Conservation (phyloP, 73 alveolate genomes). For the Paramecium biaurelia region DNA sequence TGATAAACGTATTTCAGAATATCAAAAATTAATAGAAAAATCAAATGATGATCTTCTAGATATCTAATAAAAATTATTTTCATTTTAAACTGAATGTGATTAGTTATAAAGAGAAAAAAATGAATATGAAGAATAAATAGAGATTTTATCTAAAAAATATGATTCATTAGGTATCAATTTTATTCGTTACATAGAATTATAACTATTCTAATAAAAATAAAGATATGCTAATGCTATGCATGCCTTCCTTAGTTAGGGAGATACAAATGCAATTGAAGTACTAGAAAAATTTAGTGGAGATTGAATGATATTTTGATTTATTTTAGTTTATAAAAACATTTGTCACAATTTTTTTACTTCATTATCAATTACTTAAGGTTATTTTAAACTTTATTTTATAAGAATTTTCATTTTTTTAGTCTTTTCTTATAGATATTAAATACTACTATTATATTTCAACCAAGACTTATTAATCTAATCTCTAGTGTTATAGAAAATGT, state of each 20-base stretch:
- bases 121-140: not conserved
- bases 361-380: too few species aligned
- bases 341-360: not conserved
- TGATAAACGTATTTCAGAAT: not conserved
- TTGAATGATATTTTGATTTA: not conserved
- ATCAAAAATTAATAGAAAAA: not conserved
- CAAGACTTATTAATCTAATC: too few species aligned
- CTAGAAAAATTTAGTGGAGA: slow-evolving; percentile 3
- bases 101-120: not conserved
- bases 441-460: too few species aligned
- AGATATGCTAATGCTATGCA: slow-evolving; percentile 20
- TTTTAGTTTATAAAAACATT: not conserved
- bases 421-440: too few species aligned
- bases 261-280: slow-evolving; percentile 23
- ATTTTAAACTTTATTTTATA: too few species aligned
- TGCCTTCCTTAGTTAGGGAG: not conserved
- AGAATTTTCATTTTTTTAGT: too few species aligned
- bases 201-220: not conserved
- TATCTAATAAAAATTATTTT: not conserved
- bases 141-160: not conserved
- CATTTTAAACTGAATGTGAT: not conserved
- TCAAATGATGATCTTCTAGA: not conserved
- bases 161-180: slow-evolving; percentile 2
- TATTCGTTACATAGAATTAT: not conserved
- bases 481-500: too few species aligned